A percentile compares a stretch with the other conserved stretches of the same genome.
Evolutionary conservation across 2,329 filamentous ascomycete genomes (phyloP).

Genomic region (Botrytis deweyae): DNA sequence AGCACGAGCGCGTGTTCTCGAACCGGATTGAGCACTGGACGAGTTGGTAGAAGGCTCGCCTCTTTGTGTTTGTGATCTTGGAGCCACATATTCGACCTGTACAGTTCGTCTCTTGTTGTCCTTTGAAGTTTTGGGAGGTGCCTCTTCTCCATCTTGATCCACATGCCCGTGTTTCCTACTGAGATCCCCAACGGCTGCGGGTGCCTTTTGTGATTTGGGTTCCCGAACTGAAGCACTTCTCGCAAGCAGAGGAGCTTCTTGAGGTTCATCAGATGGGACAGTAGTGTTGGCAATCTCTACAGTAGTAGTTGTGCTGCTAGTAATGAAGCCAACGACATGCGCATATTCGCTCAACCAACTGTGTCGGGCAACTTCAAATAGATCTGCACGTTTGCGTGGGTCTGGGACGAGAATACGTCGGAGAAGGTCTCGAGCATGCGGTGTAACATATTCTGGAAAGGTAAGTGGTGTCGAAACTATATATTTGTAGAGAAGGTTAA

Average conservation of each 20-base stretch:
- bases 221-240: slow-evolving; percentile 93
- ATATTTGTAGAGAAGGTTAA: slow-evolving; percentile 98
- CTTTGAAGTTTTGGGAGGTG: slow-evolving; percentile 64
- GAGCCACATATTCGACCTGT: slow-evolving; percentile 96
- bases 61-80: slow-evolving; percentile 79
- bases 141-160: slow-evolving; percentile 62
- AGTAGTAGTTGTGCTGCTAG: slow-evolving; percentile 86
- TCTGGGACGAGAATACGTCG: slow-evolving; percentile 93
- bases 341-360: slow-evolving; percentile 98
- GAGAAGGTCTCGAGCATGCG: slow-evolving; percentile 88
- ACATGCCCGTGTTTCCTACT: slow-evolving; percentile 72
- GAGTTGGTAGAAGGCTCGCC: slow-evolving; percentile 42
- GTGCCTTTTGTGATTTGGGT: slow-evolving; percentile 64
- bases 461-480: slow-evolving; percentile 96
- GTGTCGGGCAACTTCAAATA: slow-evolving; percentile 96
- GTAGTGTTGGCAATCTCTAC: slow-evolving; percentile 82
- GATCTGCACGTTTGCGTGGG: slow-evolving; percentile 87
- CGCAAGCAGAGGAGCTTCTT: slow-evolving; percentile 63
- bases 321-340: slow-evolving; percentile 96
- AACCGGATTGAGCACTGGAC: slow-evolving; percentile 36
- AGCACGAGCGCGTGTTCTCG: slow-evolving; percentile 54
- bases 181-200: slow-evolving; percentile 59
- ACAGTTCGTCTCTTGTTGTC: slow-evolving; percentile 93
- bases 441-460: slow-evolving; percentile 98
- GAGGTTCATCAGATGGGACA: slow-evolving; percentile 55